Base-by-base conservation (phyloP, 176 grass and related monocot genomes). In the Oryza australiensis region DNA sequence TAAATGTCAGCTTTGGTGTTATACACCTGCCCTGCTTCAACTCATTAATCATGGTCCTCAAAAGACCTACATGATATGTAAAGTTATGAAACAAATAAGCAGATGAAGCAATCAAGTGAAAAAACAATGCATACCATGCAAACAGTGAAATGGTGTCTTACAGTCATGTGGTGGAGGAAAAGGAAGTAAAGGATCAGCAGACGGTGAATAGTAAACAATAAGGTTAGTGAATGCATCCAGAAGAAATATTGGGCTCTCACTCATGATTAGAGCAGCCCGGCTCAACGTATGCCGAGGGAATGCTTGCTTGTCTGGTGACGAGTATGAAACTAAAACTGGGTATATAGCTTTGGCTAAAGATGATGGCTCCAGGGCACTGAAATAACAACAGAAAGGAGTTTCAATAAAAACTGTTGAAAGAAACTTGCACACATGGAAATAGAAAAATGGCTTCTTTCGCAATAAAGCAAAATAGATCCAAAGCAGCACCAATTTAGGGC, bases 111-210 rank as follows among this genome's bases (percentile, higher is more conserved):
- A 86, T 51, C 18, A 72, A 35, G 40, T 32, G 53, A 46, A 32
- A 2, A 55, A 59, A 20, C 38, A 34, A 33, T 18, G 5, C 24
- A 75, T 72, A 70, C 14, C 38, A 68, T 64, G 46, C 1, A n/a
- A 33, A 67, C 11, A 60, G 23, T 22, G 51, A 79, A 81, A 63
- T 12, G 3, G 20, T 85, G 51, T 80, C 92, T 92, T 94, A 99
- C 96, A 99, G 85, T 94, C 93, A 85, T 90, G 93, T 40, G 96
- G 96, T 3, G 96, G 96, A 84, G 93, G 96, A 80, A 95, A 99
- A 63, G 91, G 87, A 84, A 95, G 73, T 12, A 85, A 93, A 83
- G 88, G 85, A 82, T 95, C 96, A 70, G 88, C 90, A 11, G 93
- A 88, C 6, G 89, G 75, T 23, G 73, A 83, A 71, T 99, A 99